Evolutionary conservation across 108 stramenopile species (phyloP), one percentile per base, ranked within the genome.

Genomic region (Cylindrotheca closterium): DNA sequence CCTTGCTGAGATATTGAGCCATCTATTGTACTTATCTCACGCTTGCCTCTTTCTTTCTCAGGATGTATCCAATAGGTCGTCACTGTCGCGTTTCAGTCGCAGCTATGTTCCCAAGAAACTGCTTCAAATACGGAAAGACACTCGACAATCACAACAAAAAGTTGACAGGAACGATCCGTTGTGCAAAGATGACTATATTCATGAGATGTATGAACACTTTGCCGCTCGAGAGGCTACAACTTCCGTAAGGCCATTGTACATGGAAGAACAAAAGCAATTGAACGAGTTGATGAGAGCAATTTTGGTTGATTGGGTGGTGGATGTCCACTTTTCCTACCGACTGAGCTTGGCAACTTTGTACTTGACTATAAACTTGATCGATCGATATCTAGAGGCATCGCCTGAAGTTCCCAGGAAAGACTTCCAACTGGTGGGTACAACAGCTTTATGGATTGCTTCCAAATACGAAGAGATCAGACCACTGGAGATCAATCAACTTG

Each of bases 381-480:
- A 95, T 72, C 90, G 92, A 12, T 97, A 75, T 72, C 84, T 96
- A 18, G 58, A 77, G 33, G 19, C 37, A 51, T 49, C 58, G 49
- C 12, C 70, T 65, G 71, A 60, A 82, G 89, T 89, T 18, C 22
- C 51, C 2, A 81, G 89, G 47, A 70, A 60, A 52, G 83, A 86
- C 52, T 68, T 96, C 34, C 96, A 96, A 82, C 91, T 96, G 17
- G 82, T 96, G 22, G 96, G 96, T 27, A 82, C 89, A 23, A 75
- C 91, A 26, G 73, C 88, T 19, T 65, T 96, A 55, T 73, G 94
- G 46, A 74, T 96, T 49, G 91, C 96, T 22, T 82, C 86, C 49
- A 96, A 96, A 75, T 95, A 96, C 75, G 96, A 96, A 60, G 94
- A 96, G 74, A 95, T 96, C 48, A 94, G 88, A 65, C 89, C 92